Evolutionary conservation across 345 rosid genomes (phyloP), one percentile per base, ranked within the genome.

Genomic region (Lumnitzera racemosa): DNA sequence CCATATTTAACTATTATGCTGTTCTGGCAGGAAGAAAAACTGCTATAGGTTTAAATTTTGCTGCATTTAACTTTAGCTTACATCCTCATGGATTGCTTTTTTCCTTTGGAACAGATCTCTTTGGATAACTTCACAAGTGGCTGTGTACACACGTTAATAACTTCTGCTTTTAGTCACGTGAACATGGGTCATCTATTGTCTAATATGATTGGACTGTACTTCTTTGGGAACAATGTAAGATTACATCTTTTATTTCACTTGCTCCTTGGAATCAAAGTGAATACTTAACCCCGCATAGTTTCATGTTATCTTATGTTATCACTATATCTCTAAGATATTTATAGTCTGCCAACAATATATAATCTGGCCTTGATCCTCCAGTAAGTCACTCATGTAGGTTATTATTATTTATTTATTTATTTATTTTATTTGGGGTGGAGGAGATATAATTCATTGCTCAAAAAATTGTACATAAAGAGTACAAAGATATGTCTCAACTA

Each of bases 151-250:
- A 85, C 87, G 2, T 47, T 86, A 66, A 68, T 90, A 67, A 87
- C 96, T 63, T 86, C 88, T 49, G 96, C 97, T 47, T 90, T 94
- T 80, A 90, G 99, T 75, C 99, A 94, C 77, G 67, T 80, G 51
- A 84, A 74, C 60, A 0, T 51, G 15, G 88, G 65, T 70, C 97
- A 87, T 79, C 68, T 84, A 61, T 15, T 78, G 25, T 81, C 86
- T 15, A 94, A 90, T 81, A 94, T 89, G 97, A 74, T 92, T 56
- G 98, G 96, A 55, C 97, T 89, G 69, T 90, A 87, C 83, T 87
- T 92, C 84, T 92, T 94, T 12, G 95, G 96, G 60, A 59, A 65
- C 58, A 78, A 50, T 83, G 99, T 90, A 87, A 16, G 83, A 8
- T 56, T 47, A 55, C 62, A 5, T 57, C 50, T 59, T 58, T 70